Conservation (phyloP, 1,139 yeast species). For the Protomyces arabidopsidicola region DNA sequence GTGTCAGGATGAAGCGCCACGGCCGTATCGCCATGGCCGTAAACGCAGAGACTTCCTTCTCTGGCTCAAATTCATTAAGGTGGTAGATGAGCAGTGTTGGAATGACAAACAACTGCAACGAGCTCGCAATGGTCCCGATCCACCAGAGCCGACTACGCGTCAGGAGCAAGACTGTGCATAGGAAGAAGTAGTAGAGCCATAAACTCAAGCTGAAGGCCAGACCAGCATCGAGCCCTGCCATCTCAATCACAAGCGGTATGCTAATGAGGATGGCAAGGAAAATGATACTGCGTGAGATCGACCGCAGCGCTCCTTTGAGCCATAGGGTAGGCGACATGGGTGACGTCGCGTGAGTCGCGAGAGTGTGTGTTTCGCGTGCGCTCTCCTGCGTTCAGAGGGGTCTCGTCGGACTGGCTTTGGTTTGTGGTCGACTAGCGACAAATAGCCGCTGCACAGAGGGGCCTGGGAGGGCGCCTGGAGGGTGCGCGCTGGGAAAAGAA, state of each 20-base stretch:
- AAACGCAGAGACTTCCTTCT: neutral
- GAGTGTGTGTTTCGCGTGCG: no score
- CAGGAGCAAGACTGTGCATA: neutral
- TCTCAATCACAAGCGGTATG: neutral
- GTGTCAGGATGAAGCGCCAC: constrained; percentile 36
- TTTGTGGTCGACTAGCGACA: no score
- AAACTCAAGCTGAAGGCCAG: neutral
- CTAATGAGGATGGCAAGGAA: neutral
- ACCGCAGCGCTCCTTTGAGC: neutral
- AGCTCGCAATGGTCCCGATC: neutral
- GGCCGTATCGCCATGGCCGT: neutral
- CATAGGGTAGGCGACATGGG: neutral
- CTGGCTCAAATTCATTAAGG: neutral
- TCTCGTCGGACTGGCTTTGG: no score
- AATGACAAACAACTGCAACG: neutral
- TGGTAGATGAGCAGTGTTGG: neutral
- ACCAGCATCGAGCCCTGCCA: neutral
- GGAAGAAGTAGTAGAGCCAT: neutral
- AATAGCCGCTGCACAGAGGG: no score
- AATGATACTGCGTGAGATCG: neutral
- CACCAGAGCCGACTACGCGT: neutral
- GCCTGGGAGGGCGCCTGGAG: no score
- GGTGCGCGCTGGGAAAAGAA: no score
- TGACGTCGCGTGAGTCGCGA: no score
- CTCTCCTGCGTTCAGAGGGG: no score